Base-by-base conservation (phyloP, 2,329 filamentous ascomycete species). In the Verticillium zaregamsianum region DNA sequence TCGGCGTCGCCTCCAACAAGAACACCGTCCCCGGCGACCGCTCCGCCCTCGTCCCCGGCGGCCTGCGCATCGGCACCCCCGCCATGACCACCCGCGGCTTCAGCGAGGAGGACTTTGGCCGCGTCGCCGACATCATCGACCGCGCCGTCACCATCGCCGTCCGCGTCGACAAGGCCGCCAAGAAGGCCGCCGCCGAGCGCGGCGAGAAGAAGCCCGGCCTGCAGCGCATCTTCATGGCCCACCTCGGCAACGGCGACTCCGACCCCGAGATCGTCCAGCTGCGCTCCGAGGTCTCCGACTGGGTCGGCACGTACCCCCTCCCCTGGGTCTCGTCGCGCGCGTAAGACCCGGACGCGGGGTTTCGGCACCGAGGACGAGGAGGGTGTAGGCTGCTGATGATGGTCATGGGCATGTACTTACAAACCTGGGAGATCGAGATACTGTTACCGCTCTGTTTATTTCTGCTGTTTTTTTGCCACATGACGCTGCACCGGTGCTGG, bases 41-140 rank as follows among this genome's bases (percentile, higher is more conserved):
- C 73, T 97, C 93, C 1, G 95, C 95, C 1, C 86, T 99, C 72
- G 92, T 94, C 66, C 95, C 95, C 15, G 94, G 94, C 67, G 95
- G 95, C 66, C 84, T 99, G 66, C 90, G 95, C 67, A 93, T 99
- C 79, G 95, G 95, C 61, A 95, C 94, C 0, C 95, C 95, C 0
- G 95, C 95, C 68, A 99, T 99, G 95, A 98, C 95, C 25, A 97
- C 92, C 20, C 88, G 95, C 64, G 95, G 94, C n/a, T 94, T 99
- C 75, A 86, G 84, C 68, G 89, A 93, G 70, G 87, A 90, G 61
- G 95, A 99, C 77, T 99, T 98, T 77, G 86, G 86, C 60, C 86
- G 91, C 17, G 91, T 96, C 15, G 92, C 91, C 15, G 90, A 92
- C 71, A 91, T 96, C 66, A 91, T 96, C 59, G 91, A 94, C 77